Base-by-base conservation (phyloP, 495 filamentous ascomycete genomes). In the Filosporella fistucella region DNA sequence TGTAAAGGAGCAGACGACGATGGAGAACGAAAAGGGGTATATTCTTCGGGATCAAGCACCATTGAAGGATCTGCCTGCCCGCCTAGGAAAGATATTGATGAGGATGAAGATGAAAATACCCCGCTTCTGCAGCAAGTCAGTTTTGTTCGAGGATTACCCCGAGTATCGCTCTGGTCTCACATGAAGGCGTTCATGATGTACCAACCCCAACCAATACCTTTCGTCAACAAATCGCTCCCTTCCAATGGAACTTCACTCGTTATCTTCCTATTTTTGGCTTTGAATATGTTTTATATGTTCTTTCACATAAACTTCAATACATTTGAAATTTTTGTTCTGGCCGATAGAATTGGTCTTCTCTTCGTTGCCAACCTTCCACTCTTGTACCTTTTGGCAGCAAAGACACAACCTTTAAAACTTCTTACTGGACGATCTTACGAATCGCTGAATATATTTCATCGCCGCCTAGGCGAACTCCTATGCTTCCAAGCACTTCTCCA, bases 371-470 rank as follows among this genome's bases (percentile, higher is more conserved):
- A 84, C 55, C 68, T 84, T 0, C 77, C 79, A 1, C 63, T 80
- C 13, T 63, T 84, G 6, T 82, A 84, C 60, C 63, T 84, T 18
- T 66, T 86, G 1, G 64, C 74, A 3, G 77, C 81, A 42, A 86
- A 85, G 56, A 84, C 80, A 52, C 77, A 78, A 38, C 80, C 80
- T 0, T 50, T 84, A 9, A 74, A 71, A 22, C 49, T 70, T 1
- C 59, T 84, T 12, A 84, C 80, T 0, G 79, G 80, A 10, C 72
- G 70, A 45, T 82, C 80, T 0, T 84, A 84, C 57, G 78, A 84
- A 60, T 69, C 71, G 5, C 67, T 84, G 33, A 85, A 84, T 52
- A 76, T 84, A 16, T 69, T 83, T 45, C 78, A 84, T 56, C 71
- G 68, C 26, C 66, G 75, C 23, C 59, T 76, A 12, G 75, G 74